Conservation (phyloP, 2,329 filamentous ascomycete species). For the Sporothrix protearum region DNA sequence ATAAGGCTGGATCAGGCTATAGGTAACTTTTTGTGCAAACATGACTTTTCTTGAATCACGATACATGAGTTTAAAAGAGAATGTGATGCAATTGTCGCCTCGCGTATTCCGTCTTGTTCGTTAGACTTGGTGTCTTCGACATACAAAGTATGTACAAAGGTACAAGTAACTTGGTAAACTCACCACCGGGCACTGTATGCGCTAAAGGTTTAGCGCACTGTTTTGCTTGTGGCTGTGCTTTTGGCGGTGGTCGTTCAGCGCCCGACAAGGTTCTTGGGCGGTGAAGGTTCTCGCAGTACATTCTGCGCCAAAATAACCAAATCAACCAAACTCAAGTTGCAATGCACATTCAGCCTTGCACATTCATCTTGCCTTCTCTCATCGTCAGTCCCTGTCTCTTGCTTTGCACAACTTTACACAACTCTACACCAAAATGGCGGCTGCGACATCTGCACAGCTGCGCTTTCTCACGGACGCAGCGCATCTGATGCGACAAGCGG, state of each 20-base stretch:
- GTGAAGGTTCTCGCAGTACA: neutral
- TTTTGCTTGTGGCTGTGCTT: neutral
- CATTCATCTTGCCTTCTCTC: neutral
- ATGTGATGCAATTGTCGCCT: no score
- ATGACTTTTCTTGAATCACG: no score
- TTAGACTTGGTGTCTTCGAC: no score
- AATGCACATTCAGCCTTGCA: neutral
- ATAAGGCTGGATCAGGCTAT: no score
- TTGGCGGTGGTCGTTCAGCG: neutral
- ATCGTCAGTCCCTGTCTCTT: neutral
- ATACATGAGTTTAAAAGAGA: no score
- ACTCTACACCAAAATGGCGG: neutral
- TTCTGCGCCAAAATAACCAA: slow-evolving; percentile 19
- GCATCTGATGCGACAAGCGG: slow-evolving; percentile 50
- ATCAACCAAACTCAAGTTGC: neutral
- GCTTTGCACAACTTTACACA: neutral
- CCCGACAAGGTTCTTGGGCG: neutral
- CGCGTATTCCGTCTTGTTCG: no score
- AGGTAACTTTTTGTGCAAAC: no score
- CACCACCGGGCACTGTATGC: neutral
- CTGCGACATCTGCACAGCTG: slow-evolving; percentile 32
- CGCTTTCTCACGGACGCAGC: slow-evolving; percentile 57
- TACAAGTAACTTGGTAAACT: no score
- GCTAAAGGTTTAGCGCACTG: neutral
- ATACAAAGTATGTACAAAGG: no score